Conservation (phyloP, 345 rosid genomes). For the Eucalyptus sp. region DNA sequence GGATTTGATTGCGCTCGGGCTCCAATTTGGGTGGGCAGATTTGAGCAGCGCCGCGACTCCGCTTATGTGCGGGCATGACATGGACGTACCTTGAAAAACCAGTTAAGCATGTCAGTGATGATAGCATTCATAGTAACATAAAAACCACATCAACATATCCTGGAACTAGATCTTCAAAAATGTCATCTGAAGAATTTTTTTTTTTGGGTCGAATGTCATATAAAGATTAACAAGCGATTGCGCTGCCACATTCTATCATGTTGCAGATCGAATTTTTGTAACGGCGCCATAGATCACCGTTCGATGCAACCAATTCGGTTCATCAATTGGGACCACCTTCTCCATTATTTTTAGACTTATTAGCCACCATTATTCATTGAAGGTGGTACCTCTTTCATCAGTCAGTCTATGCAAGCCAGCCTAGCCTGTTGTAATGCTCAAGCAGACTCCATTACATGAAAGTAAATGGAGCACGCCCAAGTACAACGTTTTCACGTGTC, state of each 20-base stretch:
- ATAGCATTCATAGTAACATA: not conserved
- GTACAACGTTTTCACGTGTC: not conserved
- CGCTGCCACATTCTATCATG: not conserved
- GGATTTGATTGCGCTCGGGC: conserved; percentile 81
- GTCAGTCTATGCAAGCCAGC: not conserved
- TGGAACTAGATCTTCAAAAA: not conserved
- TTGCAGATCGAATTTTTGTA: not conserved
- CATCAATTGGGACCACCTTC: not conserved
- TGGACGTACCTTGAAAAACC: conserved; percentile 59
- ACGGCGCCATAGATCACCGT: not conserved
- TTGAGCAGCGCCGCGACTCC: conserved; percentile 84
- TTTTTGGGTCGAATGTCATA: not conserved
- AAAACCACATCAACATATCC: not conserved
- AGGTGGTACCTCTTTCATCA: not conserved
- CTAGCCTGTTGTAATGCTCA: not conserved
- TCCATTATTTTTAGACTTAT: not conserved
- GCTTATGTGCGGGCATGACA: conserved; percentile 96
- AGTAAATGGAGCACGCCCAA: not conserved
- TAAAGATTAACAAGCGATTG: not conserved
- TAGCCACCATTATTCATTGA: not conserved
- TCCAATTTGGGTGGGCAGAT: conserved; percentile 84
- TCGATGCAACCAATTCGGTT: not conserved
- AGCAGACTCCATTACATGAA: not conserved
- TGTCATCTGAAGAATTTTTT: too few relatives aligned
- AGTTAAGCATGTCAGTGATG: not conserved